These are phyloP conservation scores for Penicillium occitanis DNA, from an alignment of 2,329 filamentous ascomycete genomes.

Conservation along the genomic window DNA sequence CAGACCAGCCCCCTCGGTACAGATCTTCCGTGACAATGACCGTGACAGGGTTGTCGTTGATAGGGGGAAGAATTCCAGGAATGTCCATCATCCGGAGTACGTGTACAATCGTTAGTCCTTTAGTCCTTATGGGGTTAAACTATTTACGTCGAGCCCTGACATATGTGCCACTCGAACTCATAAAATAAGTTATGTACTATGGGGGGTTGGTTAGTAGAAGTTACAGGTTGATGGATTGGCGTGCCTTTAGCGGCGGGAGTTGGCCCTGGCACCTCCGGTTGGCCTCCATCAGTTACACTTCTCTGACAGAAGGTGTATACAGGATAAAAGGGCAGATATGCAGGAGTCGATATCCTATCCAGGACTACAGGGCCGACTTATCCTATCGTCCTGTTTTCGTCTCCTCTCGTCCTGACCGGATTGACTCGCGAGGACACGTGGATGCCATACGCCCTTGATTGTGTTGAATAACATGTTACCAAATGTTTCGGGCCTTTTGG, in stretches of 20 bases:
- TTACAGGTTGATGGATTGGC: slow-evolving; percentile 10
- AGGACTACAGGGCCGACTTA: neutral
- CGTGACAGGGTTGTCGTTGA: slow-evolving; percentile 7
- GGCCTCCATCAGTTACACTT: neutral
- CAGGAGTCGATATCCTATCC: neutral
- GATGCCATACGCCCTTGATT: slow-evolving; percentile 14
- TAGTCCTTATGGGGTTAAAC: neutral
- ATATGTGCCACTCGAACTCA: neutral
- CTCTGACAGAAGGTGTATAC: neutral
- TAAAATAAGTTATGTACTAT: neutral
- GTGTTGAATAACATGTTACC: too few relatives aligned
- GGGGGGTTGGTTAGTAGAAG: neutral
- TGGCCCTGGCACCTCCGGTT: neutral
- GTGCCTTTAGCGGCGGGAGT: neutral
- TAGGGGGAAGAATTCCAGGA: slow-evolving; percentile 12
- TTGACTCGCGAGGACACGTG: slow-evolving; percentile 14
- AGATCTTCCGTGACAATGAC: slow-evolving; percentile 9
- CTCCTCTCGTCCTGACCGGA: neutral
- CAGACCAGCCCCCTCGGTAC: slow-evolving; percentile 8
- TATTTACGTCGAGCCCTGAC: slow-evolving; percentile 4
- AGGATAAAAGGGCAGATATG: neutral
- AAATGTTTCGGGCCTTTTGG: neutral
- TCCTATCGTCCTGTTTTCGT: neutral
- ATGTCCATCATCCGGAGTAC: neutral
- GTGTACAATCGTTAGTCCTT: neutral